Evolutionary conservation across 306 rosid genomes (phyloP).

Genomic region (Chamaecrista fasciculata): DNA sequence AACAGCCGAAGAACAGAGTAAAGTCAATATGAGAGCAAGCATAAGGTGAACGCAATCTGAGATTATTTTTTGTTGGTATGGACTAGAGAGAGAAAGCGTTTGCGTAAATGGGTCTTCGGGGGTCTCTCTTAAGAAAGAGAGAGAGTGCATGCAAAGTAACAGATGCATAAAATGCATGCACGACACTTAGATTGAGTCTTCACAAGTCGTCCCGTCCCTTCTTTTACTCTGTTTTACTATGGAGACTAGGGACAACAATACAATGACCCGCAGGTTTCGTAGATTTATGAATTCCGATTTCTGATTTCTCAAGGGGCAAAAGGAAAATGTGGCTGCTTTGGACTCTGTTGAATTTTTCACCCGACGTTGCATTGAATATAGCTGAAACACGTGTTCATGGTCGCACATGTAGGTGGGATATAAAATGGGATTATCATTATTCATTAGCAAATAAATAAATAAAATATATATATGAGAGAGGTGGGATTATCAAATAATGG

Average conservation of each 20-base stretch:
- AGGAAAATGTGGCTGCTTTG: too few species aligned
- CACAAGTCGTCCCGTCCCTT: slow-evolving; percentile 43
- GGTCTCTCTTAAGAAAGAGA: slow-evolving; percentile 18
- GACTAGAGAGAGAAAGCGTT: slow-evolving; percentile 48
- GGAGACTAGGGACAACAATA: slow-evolving; percentile 14
- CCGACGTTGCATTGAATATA: slow-evolving; percentile 16
- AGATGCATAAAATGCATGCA: slow-evolving; percentile 72
- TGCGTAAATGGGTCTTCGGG: slow-evolving; percentile 15
- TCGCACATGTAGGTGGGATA: slow-evolving; percentile 38
- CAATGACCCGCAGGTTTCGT: slow-evolving; percentile 20
- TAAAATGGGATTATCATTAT: background rate
- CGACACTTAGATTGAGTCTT: slow-evolving; percentile 68
- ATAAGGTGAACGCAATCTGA: slow-evolving; percentile 32
- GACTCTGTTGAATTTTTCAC: slow-evolving; percentile 1
- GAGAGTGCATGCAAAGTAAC: slow-evolving; percentile 33
- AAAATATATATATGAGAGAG: background rate
- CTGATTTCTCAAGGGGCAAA: too few species aligned
- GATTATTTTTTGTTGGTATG: slow-evolving; percentile 1
- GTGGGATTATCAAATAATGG: background rate
- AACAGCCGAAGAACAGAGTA: slow-evolving; percentile 30
- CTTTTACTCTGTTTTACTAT: slow-evolving; percentile 29
- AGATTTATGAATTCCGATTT: background rate
- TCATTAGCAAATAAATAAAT: background rate
- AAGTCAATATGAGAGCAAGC: slow-evolving; percentile 29
- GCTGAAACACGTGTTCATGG: slow-evolving; percentile 34